Conservation (phyloP, 345 rosid genomes). For the Citrus medica region DNA sequence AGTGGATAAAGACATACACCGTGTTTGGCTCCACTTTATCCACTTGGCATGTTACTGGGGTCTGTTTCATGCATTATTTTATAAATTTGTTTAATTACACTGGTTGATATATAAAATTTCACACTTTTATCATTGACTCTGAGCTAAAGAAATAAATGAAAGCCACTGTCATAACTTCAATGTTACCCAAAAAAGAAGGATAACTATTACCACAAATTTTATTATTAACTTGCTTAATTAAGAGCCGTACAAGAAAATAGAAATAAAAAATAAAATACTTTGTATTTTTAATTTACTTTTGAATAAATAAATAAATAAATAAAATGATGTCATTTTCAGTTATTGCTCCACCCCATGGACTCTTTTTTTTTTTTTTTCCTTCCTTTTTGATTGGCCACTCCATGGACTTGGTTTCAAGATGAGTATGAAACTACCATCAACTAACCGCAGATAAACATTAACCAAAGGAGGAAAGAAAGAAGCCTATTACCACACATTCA, state of each 20-base stretch:
- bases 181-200: no score
- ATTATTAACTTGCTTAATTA: no score
- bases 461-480: neutral
- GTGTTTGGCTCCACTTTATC: neutral
- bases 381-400: neutral
- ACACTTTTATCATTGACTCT: no score
- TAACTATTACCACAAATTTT: no score
- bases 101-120: no score
- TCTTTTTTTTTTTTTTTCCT: neutral
- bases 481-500: neutral
- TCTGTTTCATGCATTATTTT: neutral
- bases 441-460: neutral
- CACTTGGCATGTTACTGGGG: neutral
- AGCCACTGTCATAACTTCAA: no score
- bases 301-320: no score
- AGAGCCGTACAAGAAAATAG: neutral
- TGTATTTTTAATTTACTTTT: no score
- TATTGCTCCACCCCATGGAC: constrained; percentile 12
- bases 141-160: no score
- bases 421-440: constrained; percentile 22
- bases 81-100: no score
- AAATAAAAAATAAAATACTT: neutral
- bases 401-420: constrained; percentile 24
- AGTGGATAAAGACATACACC: neutral
- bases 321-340: neutral